Percentiles rank a stretch among this genome's conserved stretches.
Conservation (phyloP, 23 red algal species). For the Gracilaria caudata region DNA sequence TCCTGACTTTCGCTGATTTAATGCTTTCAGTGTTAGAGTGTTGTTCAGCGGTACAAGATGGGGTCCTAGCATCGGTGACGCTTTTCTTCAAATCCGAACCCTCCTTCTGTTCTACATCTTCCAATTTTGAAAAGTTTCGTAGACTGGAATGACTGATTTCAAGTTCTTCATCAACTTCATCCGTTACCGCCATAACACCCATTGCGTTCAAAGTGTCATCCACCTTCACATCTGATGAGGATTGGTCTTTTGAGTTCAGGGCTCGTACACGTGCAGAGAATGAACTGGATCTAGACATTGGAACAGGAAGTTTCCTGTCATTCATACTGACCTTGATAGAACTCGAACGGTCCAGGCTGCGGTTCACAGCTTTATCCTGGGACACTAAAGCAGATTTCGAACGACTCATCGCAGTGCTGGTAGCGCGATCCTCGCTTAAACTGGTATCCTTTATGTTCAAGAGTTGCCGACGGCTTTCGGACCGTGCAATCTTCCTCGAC, state of each 20-base stretch:
- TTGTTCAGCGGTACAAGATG: neutral
- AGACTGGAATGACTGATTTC: conserved; percentile 4
- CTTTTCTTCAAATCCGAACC: neutral
- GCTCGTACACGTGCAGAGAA: conserved; percentile 14
- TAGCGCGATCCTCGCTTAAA: neutral
- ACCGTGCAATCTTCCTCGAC: conserved; percentile 64
- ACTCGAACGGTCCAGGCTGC: conserved; percentile 7
- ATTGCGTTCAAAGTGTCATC: conserved; percentile 13
- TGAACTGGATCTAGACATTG: conserved; percentile 31
- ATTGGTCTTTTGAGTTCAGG: neutral
- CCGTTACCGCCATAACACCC: conserved; percentile 12
- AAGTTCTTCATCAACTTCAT: conserved; percentile 20
- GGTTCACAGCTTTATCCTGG: neutral
- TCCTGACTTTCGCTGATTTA: neutral
- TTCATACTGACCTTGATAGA: neutral
- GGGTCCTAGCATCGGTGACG: neutral
- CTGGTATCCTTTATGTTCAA: conserved; percentile 46
- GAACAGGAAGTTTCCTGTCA: conserved; percentile 3
- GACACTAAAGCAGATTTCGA: neutral
- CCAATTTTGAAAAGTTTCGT: neutral
- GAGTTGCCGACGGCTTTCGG: conserved; percentile 48
- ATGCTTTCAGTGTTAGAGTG: neutral
- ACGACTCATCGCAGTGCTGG: neutral
- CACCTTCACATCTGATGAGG: neutral
- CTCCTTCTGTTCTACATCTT: neutral